phyloP scores from a whole-genome alignment of 2,329 filamentous ascomycete species.

The Periconia digitata region DNA sequence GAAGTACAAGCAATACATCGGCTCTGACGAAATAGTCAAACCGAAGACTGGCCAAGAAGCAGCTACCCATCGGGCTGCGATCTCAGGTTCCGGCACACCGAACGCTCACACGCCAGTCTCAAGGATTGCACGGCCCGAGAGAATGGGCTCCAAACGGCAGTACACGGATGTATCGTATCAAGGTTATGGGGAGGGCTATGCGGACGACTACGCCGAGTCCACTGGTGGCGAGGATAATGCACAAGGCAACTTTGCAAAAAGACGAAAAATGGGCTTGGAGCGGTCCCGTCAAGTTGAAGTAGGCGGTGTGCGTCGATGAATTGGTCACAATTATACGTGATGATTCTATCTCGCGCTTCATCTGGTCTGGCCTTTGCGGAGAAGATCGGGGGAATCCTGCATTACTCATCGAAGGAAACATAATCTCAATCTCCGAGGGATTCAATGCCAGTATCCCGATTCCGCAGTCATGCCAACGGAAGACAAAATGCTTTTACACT shows the following conservation, averaged over 20 bases:
- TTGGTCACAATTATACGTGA: neutral
- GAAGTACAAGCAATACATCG: slow-evolving; percentile 48
- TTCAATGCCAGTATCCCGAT: too few species aligned
- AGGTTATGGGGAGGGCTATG: slow-evolving; percentile 72
- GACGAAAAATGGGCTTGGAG: slow-evolving; percentile 39
- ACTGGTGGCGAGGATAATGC: slow-evolving; percentile 70
- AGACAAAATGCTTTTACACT: too few species aligned
- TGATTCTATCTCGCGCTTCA: neutral
- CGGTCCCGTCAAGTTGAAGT: slow-evolving; percentile 39
- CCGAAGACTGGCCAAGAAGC: slow-evolving; percentile 27
- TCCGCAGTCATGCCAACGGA: too few species aligned
- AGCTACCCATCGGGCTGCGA: slow-evolving; percentile 22
- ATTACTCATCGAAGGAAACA: neutral
- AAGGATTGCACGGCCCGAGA: slow-evolving; percentile 61
- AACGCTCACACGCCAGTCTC: slow-evolving; percentile 41
- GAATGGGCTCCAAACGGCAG: slow-evolving; percentile 70
- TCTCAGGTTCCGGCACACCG: slow-evolving; percentile 22
- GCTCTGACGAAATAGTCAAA: slow-evolving; percentile 44
- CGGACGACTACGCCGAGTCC: slow-evolving; percentile 71
- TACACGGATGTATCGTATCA: slow-evolving; percentile 76
- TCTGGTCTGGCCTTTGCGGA: neutral
- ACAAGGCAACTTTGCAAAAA: slow-evolving; percentile 33
- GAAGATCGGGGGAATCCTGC: neutral
- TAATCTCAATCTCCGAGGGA: too few species aligned
- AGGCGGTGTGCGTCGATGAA: slow-evolving; percentile 38